phyloP scores from a whole-genome alignment of 2,329 filamentous ascomycete species.

The Lachnellula occidentalis region DNA sequence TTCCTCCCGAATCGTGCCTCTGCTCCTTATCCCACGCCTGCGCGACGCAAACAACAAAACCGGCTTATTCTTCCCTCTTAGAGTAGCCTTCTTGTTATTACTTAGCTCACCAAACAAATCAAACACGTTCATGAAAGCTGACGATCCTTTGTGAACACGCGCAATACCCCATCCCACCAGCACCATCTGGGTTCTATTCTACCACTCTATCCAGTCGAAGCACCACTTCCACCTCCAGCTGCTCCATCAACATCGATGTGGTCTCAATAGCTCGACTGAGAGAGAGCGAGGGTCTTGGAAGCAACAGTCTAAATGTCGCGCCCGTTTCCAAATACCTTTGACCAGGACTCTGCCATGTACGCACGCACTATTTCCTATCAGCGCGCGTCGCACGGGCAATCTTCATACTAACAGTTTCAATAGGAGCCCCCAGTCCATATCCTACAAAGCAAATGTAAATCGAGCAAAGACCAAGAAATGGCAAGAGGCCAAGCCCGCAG shows the following conservation, averaged over 20 bases:
- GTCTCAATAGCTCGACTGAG: neutral
- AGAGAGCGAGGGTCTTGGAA: neutral
- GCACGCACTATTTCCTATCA: neutral
- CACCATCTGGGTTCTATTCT: neutral
- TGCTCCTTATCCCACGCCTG: no score
- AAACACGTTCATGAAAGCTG: neutral
- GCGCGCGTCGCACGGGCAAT: neutral
- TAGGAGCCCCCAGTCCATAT: constrained; percentile 26
- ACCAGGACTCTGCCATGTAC: constrained; percentile 28
- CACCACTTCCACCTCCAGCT: neutral
- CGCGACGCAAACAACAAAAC: no score
- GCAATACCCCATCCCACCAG: no score
- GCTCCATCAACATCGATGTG: neutral
- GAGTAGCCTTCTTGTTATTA: no score
- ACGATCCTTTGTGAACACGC: neutral
- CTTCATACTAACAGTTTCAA: constrained; percentile 3
- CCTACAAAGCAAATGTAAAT: constrained; percentile 80
- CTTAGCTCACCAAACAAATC: no score
- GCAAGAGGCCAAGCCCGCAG: constrained; percentile 81
- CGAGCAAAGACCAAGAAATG: constrained; percentile 90
- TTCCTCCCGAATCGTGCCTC: no score
- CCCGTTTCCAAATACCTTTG: constrained; percentile 28
- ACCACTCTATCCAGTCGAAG: neutral
- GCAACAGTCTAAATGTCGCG: constrained; percentile 27
- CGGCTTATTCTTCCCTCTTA: no score